A percentile compares a stretch with the other conserved stretches of the same genome.
Evolutionary conservation across 169 alveolate genomes (phyloP).

Genomic region (Plasmodium inui): DNA sequence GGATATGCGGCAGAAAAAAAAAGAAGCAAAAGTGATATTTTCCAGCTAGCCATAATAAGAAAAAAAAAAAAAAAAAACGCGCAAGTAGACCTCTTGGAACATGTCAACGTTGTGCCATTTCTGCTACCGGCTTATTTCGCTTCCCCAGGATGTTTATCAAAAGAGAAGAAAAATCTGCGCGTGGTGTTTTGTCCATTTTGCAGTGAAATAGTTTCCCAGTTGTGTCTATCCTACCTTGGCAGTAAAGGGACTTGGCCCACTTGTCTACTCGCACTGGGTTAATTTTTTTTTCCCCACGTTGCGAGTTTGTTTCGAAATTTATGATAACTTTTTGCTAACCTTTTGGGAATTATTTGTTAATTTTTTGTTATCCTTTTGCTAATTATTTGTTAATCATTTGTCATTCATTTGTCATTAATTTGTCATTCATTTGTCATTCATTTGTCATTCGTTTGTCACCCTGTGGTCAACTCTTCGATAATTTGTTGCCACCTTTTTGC

Average conservation of each 20-base stretch:
- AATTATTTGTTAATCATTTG: neutral
- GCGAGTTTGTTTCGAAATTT: too few relatives aligned
- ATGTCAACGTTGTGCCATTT: neutral
- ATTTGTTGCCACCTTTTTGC: neutral
- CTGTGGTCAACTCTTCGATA: too few relatives aligned
- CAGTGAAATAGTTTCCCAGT: neutral
- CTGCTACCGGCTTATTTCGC: neutral
- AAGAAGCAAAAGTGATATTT: neutral
- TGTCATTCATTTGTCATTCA: too few relatives aligned
- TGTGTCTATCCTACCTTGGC: neutral
- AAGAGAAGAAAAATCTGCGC: neutral
- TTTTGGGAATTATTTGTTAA: neutral
- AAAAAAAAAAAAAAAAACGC: neutral
- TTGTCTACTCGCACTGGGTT: neutral
- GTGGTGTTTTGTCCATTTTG: neutral
- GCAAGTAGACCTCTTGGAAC: neutral
- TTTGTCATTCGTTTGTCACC: neutral
- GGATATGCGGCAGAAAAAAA: neutral
- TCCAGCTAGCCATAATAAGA: too few relatives aligned
- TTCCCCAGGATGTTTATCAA: neutral
- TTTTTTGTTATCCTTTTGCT: neutral
- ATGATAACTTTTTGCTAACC: neutral
- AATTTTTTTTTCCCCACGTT: neutral
- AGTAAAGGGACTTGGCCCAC: neutral
- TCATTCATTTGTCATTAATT: too few relatives aligned